Percentiles rank a stretch among this genome's conserved stretches.
phyloP scores from a whole-genome alignment of 1,139 yeast species.

The Sugiyamaella xylanicola region DNA sequence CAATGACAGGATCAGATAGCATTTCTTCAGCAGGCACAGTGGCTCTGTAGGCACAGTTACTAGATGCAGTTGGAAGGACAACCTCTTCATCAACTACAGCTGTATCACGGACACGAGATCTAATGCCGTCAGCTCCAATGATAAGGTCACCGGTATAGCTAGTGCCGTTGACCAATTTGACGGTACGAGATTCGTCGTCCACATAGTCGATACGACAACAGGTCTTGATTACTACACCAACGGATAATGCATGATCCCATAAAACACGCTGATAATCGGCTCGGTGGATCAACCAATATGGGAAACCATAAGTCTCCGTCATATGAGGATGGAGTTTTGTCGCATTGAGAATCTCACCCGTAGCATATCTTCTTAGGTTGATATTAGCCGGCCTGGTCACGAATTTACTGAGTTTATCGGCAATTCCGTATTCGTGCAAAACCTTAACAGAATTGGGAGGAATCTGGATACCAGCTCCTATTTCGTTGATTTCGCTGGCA shows the following conservation, averaged over 20 bases:
- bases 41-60: constrained; percentile 41
- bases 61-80: constrained; percentile 34
- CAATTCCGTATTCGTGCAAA: constrained; percentile 38
- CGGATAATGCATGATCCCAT: constrained; percentile 37
- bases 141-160: constrained; percentile 39
- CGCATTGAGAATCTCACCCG: constrained; percentile 24
- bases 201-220: constrained; percentile 37
- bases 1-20: constrained; percentile 38
- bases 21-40: constrained; percentile 34
- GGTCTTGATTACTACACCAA: constrained; percentile 36
- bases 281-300: constrained; percentile 39
- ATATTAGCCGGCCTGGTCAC: constrained; percentile 38
- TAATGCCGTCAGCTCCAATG: constrained; percentile 45
- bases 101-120: constrained; percentile 24
- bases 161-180: constrained; percentile 37
- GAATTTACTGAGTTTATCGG: constrained; percentile 32
- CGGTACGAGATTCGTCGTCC: constrained; percentile 36
- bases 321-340: constrained; percentile 23
- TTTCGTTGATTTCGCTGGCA: constrained; percentile 44
- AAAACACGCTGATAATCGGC: constrained; percentile 43
- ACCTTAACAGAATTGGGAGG: constrained; percentile 44
- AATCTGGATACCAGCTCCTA: constrained; percentile 49
- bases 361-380: constrained; percentile 23
- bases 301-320: constrained; percentile 27
- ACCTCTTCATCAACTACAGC: constrained; percentile 23